Evolutionary conservation across 805 yeast species (phyloP), one percentile per base, ranked within the genome.

Genomic region (Candida peoriensis): DNA sequence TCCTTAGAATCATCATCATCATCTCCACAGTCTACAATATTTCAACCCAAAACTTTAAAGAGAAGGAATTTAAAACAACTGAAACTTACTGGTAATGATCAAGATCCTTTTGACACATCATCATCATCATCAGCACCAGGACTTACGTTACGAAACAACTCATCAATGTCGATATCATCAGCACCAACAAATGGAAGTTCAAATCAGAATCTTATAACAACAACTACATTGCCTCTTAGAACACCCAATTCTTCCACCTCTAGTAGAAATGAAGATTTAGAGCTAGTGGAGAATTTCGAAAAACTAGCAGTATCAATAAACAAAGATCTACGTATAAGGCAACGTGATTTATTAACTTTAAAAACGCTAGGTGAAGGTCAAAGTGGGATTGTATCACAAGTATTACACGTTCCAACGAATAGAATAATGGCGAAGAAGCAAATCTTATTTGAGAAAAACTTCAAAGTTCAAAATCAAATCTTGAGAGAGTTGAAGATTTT

Each of bases 361-460:
- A 78, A 85, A 40, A 78, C 78, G 41, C 67, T 93, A 33, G 99
- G 99, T 8, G 72, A 86, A 20, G 99, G 99, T 10, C 89, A 86
- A 55, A 87, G 96, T 10, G 99, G 99, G 3, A 78, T 87, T 2
- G 99, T 93, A 3, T 66, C 82, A 30, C 87, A 89, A 53, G 94
- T 88, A 10, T 62, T 87, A 34, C 97, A 93, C 58, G 72, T 85
- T 5, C 96, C 97, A 9, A 79, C 90, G 8, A 86, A 88, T 42
- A 80, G 78, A 39, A 74, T 81, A 20, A 84, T 93, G 87, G 97
- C 98, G 12, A 78, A 85, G 46, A 93, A 93, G 54, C 77, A 78
- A 29, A 86, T 93, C 21, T 88, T 81, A 43, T 75, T 93, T 19
- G 97, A 90, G 50, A 78, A 83, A 46, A 85, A 86, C 52, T 77